Base-by-base conservation (phyloP, 192 early-diverging fungal species). In the Backusella sp. region DNA sequence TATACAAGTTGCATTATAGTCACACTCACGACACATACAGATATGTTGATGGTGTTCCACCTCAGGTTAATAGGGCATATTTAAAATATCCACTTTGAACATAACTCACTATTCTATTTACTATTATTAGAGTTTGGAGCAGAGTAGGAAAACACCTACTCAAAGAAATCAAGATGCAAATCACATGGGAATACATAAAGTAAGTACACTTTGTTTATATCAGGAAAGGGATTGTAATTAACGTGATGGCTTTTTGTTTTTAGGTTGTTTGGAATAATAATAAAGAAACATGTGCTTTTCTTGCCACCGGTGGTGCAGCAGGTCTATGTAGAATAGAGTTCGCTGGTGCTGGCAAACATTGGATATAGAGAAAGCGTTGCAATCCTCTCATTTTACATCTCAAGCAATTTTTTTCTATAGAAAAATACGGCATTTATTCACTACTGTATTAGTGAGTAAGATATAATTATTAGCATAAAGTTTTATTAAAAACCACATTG, bases 291-390 rank as follows among this genome's bases (percentile, higher is more conserved):
- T 36, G 62, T 12, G 72, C 73, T 17, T 81, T 68, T 68, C 23
- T 81, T 26, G 80, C 75, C 3, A 66, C 76, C 39, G 80, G 66
- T 17, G 53, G 76, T 52, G 68, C 66, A 49, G 41, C 68, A 75
- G 80, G 80, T 28, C 59, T 81, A 23, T 81, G 80, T 34, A 35
- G 80, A 21, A 37, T 81, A 15, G 80, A 81, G 1, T 81, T 81
- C 59, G 41, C 66, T 34, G 80, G 80, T 30, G 21, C 15, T 34
- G 80, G 76, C 17, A n/a, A 0, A 6, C 21, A 75, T 41, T 81
- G 80, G 80, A 30, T 44, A 5, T 59, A 74, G 17, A 44, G 4
- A 71, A 30, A 44, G 14, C 11, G 68, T 14, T 44, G 42, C 32
- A 5, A 44, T 44, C 3, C 42, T 44, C 14, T 32, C 32, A 32